These are phyloP conservation scores for Penicillium sp. DNA, from an alignment of 2,329 filamentous ascomycete genomes.

Conservation along the genomic window DNA sequence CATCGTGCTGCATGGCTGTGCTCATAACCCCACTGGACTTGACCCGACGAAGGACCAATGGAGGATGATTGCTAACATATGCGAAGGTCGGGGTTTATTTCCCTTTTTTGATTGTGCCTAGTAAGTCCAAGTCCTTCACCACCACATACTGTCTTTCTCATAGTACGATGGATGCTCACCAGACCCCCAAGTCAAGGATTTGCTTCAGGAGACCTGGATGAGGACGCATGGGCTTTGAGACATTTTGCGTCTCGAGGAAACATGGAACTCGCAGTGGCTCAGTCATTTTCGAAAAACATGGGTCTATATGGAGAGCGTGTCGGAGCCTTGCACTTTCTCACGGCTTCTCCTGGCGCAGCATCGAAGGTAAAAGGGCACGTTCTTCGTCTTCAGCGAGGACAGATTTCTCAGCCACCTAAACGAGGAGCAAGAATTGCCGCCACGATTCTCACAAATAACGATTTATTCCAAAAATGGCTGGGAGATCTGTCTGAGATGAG, in stretches of 20 bases:
- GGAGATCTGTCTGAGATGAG: neutral
- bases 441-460: neutral
- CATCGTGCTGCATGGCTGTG: conserved; percentile 6
- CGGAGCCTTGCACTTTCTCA: conserved; percentile 1
- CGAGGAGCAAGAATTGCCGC: neutral
- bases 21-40: conserved; percentile 7
- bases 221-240: conserved; percentile 7
- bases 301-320: conserved; percentile 8
- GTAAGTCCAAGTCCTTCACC: neutral
- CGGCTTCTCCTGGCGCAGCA: neutral
- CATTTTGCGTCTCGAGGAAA: neutral
- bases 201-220: conserved; percentile 2
- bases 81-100: neutral
- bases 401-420: conserved; percentile 2
- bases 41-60: conserved; percentile 7
- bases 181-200: conserved; percentile 3
- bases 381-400: neutral
- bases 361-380: neutral
- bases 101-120: conserved; percentile 8
- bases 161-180: neutral
- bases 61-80: neutral
- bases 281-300: conserved; percentile 9
- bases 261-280: conserved; percentile 2
- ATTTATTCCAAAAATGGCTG: neutral
- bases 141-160: neutral